Conservation (phyloP, 2,329 filamentous ascomycete species). For the Stromatinia cepivora region DNA sequence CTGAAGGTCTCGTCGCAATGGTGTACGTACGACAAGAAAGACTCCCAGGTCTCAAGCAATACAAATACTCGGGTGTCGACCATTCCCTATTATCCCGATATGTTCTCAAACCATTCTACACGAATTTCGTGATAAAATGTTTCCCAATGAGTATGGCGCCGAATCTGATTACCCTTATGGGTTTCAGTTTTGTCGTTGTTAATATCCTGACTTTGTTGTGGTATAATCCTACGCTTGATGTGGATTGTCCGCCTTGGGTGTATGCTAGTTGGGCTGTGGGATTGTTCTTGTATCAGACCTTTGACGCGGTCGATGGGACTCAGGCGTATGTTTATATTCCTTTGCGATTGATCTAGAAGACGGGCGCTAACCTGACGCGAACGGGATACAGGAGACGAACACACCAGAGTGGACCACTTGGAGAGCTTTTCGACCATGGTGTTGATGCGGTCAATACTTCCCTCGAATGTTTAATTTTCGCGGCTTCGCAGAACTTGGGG, state of each 20-base stretch:
- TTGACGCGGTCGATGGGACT: slow-evolving; percentile 92
- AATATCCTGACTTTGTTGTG: slow-evolving; percentile 92
- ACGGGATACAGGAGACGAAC: slow-evolving; percentile 64
- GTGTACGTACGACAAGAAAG: slow-evolving; percentile 93
- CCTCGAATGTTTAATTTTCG: slow-evolving; percentile 91
- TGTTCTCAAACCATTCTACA: slow-evolving; percentile 97
- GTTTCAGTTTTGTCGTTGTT: slow-evolving; percentile 83
- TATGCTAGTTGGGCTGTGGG: slow-evolving; percentile 90
- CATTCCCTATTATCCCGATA: slow-evolving; percentile 88
- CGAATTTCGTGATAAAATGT: slow-evolving; percentile 85
- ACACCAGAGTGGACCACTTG: slow-evolving; percentile 86
- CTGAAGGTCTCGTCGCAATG: slow-evolving; percentile 54
- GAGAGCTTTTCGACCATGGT: slow-evolving; percentile 95
- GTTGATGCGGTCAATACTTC: slow-evolving; percentile 96
- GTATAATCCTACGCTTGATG: slow-evolving; percentile 93
- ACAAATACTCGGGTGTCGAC: slow-evolving; percentile 94
- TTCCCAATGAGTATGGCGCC: slow-evolving; percentile 96
- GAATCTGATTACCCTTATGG: slow-evolving; percentile 83
- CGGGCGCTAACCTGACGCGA: not conserved
- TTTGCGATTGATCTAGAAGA: not conserved
- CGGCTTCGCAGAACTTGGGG: slow-evolving; percentile 87
- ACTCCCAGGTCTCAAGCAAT: slow-evolving; percentile 84
- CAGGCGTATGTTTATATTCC: slow-evolving; percentile 68
- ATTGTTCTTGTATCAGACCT: slow-evolving; percentile 95
- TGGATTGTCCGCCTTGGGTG: slow-evolving; percentile 92